Evolutionary conservation across 345 rosid genomes (phyloP).

Genomic region (Salix koriyanagi): DNA sequence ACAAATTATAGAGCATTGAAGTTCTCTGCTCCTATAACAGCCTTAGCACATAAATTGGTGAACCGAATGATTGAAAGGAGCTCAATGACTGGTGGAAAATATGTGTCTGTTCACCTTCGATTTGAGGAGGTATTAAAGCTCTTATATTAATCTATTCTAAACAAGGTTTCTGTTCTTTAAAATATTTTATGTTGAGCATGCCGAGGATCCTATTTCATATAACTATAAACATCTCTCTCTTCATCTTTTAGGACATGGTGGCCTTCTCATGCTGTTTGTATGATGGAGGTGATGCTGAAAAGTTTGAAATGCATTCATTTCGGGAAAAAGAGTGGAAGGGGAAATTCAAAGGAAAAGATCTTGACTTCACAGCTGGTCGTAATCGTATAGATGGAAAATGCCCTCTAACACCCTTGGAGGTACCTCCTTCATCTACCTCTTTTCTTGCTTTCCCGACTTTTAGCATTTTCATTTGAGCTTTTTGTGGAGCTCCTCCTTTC

Average conservation of each 20-base stretch:
- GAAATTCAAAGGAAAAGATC: slow-evolving; percentile 75
- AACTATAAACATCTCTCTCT: background rate
- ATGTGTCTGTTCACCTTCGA: slow-evolving; percentile 78
- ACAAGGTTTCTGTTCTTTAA: background rate
- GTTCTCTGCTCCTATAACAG: slow-evolving; percentile 60
- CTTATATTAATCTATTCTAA: background rate
- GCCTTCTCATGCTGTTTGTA: slow-evolving; percentile 92
- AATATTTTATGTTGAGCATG: background rate
- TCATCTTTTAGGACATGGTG: slow-evolving; percentile 74
- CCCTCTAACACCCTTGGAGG: slow-evolving; percentile 95
- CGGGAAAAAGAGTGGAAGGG: slow-evolving; percentile 78
- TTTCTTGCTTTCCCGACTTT: slow-evolving; percentile 6
- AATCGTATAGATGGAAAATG: slow-evolving; percentile 86
- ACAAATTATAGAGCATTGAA: slow-evolving; percentile 79
- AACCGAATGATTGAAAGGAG: slow-evolving; percentile 69
- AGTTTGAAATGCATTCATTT: slow-evolving; percentile 53
- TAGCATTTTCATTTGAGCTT: slow-evolving; percentile 1
- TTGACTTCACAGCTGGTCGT: slow-evolving; percentile 56
- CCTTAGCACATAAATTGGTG: slow-evolving; percentile 59
- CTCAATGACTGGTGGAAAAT: slow-evolving; percentile 65
- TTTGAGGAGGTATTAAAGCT: slow-evolving; percentile 73
- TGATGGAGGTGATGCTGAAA: slow-evolving; percentile 81
- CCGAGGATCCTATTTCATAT: background rate
- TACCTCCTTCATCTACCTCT: slow-evolving; percentile 18
- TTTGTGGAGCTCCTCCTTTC: too few relatives aligned